Base-by-base conservation (phyloP, 768 basidiomycete species). In the Pisolithus microcarpus region DNA sequence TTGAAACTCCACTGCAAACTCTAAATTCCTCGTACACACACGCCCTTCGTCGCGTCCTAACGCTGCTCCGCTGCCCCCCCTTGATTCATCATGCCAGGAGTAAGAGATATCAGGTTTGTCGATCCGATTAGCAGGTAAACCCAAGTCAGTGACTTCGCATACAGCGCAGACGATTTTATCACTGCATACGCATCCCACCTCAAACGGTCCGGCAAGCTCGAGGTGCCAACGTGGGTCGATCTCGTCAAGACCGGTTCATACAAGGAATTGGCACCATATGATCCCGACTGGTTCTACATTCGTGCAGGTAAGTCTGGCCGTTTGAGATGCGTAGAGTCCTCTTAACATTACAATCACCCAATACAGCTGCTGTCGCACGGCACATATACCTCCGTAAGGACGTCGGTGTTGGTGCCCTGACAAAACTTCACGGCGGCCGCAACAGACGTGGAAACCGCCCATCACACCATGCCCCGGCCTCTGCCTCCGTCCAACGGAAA, bases 341-440 rank as follows among this genome's bases (percentile, higher is more conserved):
- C 9, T 24, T 48, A 8, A 45, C 40, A 16, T 11, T 48, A 21
- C 16, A 1, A 3, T 26, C 10, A 11, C 37, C 11, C 11, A 45
- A 21, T 30, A 31, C 63, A 96, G 94, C 94, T 68, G 91, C 94
- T 57, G 75, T 98, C 63, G 95, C 95, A 73, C 87, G 95, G 65
- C 95, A 97, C 85, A 96, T 97, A 73, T 98, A 99, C 82, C 88
- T 99, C 70, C 91, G 95, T 70, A 94, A 95, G 77, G 87, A 91
- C 67, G 91, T 94, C 62, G 93, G 93, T 63, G 82, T 95, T 57
- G 93, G 92, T 62, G 88, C 88, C 26, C 81, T 96, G 36, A 84
- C 81, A 73, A 98, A 96, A 80, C 87, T 97, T 38, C 93, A 98
- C 75, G 96, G 96, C 70, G 89, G 90, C 57, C 85, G 90, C 67